Evolutionary conservation across 495 filamentous ascomycete genomes (phyloP).

Genomic region (Podospora tetraspora): DNA sequence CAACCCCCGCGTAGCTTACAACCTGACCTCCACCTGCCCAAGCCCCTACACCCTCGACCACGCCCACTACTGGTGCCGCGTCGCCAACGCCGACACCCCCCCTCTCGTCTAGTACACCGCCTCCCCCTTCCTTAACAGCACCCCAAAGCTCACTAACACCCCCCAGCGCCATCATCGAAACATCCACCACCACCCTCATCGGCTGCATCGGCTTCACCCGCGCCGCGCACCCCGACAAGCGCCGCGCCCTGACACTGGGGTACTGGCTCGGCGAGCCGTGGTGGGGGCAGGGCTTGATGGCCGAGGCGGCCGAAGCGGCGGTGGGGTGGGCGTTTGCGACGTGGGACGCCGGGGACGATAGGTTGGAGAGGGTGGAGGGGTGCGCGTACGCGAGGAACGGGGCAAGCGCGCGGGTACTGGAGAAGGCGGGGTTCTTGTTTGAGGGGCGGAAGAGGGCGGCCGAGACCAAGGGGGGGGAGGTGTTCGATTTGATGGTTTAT

Average conservation of each 20-base stretch:
- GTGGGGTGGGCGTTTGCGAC: conserved; percentile 33
- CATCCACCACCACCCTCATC: conserved; percentile 17
- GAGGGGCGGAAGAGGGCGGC: conserved; percentile 38
- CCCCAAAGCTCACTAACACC: too few relatives aligned
- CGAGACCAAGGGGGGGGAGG: conserved; percentile 29
- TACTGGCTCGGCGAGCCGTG: conserved; percentile 34
- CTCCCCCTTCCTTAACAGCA: too few relatives aligned
- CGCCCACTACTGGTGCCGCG: conserved; percentile 26
- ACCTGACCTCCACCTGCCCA: conserved; percentile 35
- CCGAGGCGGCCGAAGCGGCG: conserved; percentile 22
- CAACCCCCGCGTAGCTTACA: conserved; percentile 26
- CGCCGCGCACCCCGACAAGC: conserved; percentile 26
- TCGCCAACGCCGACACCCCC: conserved; percentile 2
- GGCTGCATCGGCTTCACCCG: conserved; percentile 33
- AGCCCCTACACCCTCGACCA: conserved; percentile 34
- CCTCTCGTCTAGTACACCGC: conserved; percentile 15
- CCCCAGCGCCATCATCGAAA: conserved; percentile 28
- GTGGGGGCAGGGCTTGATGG: conserved; percentile 39
- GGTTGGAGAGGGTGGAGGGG: conserved; percentile 33
- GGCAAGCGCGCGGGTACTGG: conserved; percentile 31
- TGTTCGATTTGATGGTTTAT: conserved; percentile 28
- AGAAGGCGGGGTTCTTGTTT: conserved; percentile 32
- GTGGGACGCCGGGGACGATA: conserved; percentile 13
- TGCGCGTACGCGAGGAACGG: conserved; percentile 28
- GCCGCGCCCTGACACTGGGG: conserved; percentile 33